Conservation (phyloP, 768 basidiomycete species). For the Suillus placidus region DNA sequence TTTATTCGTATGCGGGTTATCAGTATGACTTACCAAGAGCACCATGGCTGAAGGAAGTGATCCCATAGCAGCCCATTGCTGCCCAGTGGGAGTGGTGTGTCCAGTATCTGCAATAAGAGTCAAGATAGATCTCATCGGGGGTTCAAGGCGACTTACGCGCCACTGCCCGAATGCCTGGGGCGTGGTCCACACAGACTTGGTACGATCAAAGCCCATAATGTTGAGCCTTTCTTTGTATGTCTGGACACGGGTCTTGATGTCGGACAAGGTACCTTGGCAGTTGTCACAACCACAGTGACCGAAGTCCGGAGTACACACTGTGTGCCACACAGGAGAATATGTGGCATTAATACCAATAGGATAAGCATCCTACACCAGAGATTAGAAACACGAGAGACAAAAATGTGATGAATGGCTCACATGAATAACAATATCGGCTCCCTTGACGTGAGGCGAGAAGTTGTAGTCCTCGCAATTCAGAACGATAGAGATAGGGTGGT, state of each 20-base stretch:
- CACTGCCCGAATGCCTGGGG: constrained; percentile 77
- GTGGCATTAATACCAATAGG: constrained; percentile 60
- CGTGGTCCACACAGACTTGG: constrained; percentile 74
- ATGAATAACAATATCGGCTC: constrained; percentile 72
- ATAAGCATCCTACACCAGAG: constrained; percentile 21
- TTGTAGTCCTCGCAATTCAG: constrained; percentile 64
- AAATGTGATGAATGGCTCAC: constrained; percentile 52
- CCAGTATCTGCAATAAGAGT: constrained; percentile 28
- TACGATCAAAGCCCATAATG: constrained; percentile 64
- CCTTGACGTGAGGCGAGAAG: constrained; percentile 58
- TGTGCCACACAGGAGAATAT: constrained; percentile 60
- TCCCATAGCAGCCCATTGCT: constrained; percentile 28
- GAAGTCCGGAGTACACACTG: constrained; percentile 61
- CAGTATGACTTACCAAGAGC: constrained; percentile 21
- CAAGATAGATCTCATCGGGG: background rate
- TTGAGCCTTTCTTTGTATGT: constrained; percentile 60
- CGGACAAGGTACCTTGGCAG: constrained; percentile 65
- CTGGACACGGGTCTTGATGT: constrained; percentile 68
- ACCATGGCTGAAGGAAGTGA: constrained; percentile 28
- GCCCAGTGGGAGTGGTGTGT: constrained; percentile 31
- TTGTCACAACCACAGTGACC: constrained; percentile 77
- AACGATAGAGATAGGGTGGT: constrained; percentile 60
- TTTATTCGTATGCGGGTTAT: background rate
- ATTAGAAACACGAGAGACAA: background rate
- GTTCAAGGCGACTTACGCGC: constrained; percentile 26